Evolutionary conservation across 495 filamentous ascomycete genomes (phyloP).

Genomic region (Penicillium flavigenum): DNA sequence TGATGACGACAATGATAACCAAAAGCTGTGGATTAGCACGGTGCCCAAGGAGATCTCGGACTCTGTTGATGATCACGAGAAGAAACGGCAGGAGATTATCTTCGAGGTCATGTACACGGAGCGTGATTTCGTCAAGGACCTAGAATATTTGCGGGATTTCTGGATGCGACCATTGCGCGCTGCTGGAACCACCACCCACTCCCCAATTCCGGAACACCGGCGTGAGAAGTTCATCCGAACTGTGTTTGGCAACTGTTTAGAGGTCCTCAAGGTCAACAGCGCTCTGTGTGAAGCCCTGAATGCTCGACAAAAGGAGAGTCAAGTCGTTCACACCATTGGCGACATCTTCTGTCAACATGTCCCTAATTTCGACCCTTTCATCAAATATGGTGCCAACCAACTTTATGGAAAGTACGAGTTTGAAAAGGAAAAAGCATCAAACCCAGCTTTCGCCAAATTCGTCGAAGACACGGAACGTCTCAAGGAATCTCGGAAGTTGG

Average conservation of each 20-base stretch:
- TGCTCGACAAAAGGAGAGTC: slow-evolving; percentile 81
- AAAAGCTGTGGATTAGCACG: slow-evolving; percentile 99
- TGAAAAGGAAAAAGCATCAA: slow-evolving; percentile 88
- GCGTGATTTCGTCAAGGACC: slow-evolving; percentile 97
- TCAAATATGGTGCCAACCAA: slow-evolving; percentile 94
- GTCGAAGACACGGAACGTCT: slow-evolving; percentile 96
- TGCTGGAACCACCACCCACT: slow-evolving; percentile 60
- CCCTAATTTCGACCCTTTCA: slow-evolving; percentile 91
- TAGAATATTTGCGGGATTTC: slow-evolving; percentile 97
- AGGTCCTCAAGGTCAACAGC: slow-evolving; percentile 89
- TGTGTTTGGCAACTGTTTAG: slow-evolving; percentile 94
- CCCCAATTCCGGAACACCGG: slow-evolving; percentile 84
- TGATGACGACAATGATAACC: slow-evolving; percentile 84
- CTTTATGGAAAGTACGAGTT: slow-evolving; percentile 97
- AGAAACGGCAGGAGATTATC: slow-evolving; percentile 97
- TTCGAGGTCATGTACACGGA: slow-evolving; percentile 99
- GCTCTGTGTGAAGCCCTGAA: slow-evolving; percentile 84
- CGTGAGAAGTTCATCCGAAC: slow-evolving; percentile 88
- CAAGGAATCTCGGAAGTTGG: slow-evolving; percentile 94
- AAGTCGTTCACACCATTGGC: slow-evolving; percentile 84
- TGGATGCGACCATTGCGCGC: slow-evolving; percentile 92
- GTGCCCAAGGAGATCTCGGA: slow-evolving; percentile 94
- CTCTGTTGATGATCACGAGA: slow-evolving; percentile 81
- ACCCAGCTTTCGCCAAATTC: slow-evolving; percentile 82
- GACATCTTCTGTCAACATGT: slow-evolving; percentile 94